Evolutionary conservation across 176 grass and related monocot species (phyloP).

Genomic region (Lolium multiflorum): DNA sequence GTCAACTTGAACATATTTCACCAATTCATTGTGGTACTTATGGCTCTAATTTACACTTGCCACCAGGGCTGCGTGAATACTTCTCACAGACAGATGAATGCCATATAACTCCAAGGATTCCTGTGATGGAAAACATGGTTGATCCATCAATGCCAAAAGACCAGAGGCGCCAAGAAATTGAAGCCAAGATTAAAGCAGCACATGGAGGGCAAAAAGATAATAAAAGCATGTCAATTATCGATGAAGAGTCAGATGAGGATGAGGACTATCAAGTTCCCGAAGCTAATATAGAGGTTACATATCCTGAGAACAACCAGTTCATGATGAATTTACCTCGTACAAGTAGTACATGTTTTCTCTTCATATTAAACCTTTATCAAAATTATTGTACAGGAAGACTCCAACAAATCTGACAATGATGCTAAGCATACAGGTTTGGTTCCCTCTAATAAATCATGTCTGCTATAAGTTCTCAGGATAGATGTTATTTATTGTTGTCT

Average conservation of each 20-base stretch:
- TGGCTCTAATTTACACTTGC: constrained; percentile 38
- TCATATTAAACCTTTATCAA: constrained; percentile 35
- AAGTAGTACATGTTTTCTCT: neutral
- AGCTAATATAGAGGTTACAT: constrained; percentile 63
- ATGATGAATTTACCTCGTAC: constrained; percentile 7
- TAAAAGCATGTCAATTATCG: constrained; percentile 56
- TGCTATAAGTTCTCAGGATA: neutral
- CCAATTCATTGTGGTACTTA: constrained; percentile 16
- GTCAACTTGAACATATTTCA: constrained; percentile 9
- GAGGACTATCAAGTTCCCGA: constrained; percentile 91
- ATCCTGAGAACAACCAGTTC: neutral
- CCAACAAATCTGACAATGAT: constrained; percentile 55
- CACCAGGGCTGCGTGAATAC: constrained; percentile 81
- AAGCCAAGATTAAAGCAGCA: constrained; percentile 44
- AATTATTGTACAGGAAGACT: constrained; percentile 57
- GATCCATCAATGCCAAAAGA: constrained; percentile 52
- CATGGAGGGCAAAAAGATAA: constrained; percentile 41
- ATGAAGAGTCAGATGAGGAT: constrained; percentile 90
- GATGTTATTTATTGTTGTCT: constrained; percentile 13
- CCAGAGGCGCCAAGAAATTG: constrained; percentile 35
- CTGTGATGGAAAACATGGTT: constrained; percentile 74
- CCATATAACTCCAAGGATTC: constrained; percentile 70
- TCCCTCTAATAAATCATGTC: neutral
- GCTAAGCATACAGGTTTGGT: constrained; percentile 65
- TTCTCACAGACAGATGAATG: constrained; percentile 94